Base-by-base conservation (phyloP, 176 grass and related monocot species). In the Microstegium vimineum region DNA sequence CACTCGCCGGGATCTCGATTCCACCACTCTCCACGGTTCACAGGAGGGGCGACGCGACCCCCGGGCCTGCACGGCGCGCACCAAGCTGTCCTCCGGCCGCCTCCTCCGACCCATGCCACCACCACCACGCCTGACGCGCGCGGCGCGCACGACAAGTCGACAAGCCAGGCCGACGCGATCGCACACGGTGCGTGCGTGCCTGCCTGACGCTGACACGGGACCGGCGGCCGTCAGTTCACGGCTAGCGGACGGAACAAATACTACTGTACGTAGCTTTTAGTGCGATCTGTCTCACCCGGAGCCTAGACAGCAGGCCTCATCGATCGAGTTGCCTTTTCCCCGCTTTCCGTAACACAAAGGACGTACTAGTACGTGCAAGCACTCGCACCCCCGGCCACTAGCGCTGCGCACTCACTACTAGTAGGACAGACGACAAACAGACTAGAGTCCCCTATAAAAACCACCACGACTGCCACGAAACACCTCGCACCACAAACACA, bases 401-500 rank as follows among this genome's bases (percentile, higher is more conserved):
- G 34, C 5, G 0, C 4, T 10, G 10, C 34, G 18, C 20, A 3
- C 36, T 17, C 1, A 6, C 64, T n/a, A n/a, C n/a, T n/a, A n/a
- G n/a, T n/a, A n/a, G n/a, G n/a, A n/a, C n/a, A n/a, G n/a, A n/a
- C n/a, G n/a, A n/a, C n/a, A n/a, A n/a, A n/a, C n/a, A n/a, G n/a
- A n/a, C n/a, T n/a, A n/a, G n/a, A 62, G 60, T 27, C n/a, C 76
- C 63, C 72, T 90, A 90, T 86, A 90, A 86, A 83, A 74, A 0
- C 22, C 36, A 65, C 31, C 47, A 13, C 52, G 45, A 35, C 26
- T 40, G 78, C 78, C 35, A 54, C 56, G 65, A 35, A 12, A 15
- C 43, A 26, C 77, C 73, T 10, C 63, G 22, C 65, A 67, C 33
- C 76, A 74, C 64, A 67, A 67, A 34, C 27, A 5, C 63, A 64